These are phyloP conservation scores for Infundibulicybe gibba DNA, from an alignment of 768 basidiomycete species.

Conservation along the genomic window DNA sequence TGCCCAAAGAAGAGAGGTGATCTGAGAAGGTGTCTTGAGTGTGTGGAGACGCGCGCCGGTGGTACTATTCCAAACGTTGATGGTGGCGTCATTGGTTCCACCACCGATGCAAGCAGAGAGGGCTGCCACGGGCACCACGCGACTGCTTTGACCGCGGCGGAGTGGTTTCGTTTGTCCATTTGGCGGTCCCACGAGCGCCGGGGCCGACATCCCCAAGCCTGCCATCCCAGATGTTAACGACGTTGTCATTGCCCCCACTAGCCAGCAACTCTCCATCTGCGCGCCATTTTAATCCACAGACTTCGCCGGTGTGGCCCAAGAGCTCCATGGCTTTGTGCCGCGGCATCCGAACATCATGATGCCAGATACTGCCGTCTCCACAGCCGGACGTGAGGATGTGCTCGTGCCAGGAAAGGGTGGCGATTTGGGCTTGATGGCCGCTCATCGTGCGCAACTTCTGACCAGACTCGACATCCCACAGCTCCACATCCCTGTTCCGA, in stretches of 20 bases:
- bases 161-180: slow-evolving; percentile 90
- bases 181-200: slow-evolving; percentile 56
- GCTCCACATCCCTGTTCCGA: slow-evolving; percentile 84
- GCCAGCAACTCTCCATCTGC: slow-evolving; percentile 86
- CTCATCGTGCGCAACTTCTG: slow-evolving; percentile 87
- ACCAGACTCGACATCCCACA: slow-evolving; percentile 87
- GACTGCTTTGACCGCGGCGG: slow-evolving; percentile 88
- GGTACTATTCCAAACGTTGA: slow-evolving; percentile 88
- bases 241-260: slow-evolving; percentile 96
- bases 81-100: slow-evolving; percentile 89
- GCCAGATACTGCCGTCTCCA: slow-evolving; percentile 92
- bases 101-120: slow-evolving; percentile 91
- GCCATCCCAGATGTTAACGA: slow-evolving; percentile 97
- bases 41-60: slow-evolving; percentile 91
- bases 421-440: slow-evolving; percentile 82
- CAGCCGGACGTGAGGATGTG: slow-evolving; percentile 88
- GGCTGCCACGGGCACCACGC: slow-evolving; percentile 99
- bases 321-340: slow-evolving; percentile 90
- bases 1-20: slow-evolving; percentile 88
- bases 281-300: slow-evolving; percentile 91
- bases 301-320: slow-evolving; percentile 86
- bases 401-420: slow-evolving; percentile 82
- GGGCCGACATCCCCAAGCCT: slow-evolving; percentile 53
- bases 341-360: slow-evolving; percentile 89
- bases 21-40: slow-evolving; percentile 83